Evolutionary conservation across 2,329 filamentous ascomycete genomes (phyloP), one percentile per base, ranked within the genome.

Genomic region (Aspergillus awamori): DNA sequence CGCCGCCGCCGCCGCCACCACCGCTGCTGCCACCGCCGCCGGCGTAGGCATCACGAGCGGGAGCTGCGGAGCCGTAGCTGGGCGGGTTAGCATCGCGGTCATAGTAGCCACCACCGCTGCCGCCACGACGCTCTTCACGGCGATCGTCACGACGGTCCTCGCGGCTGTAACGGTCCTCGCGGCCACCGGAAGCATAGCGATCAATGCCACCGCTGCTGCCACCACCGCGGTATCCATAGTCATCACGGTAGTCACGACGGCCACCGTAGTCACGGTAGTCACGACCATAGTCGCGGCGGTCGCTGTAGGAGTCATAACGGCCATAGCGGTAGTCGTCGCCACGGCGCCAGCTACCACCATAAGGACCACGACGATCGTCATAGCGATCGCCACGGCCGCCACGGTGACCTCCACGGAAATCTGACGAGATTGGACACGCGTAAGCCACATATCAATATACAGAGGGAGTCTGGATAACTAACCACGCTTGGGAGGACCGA

Each of bases 401-500:
- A 70, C 78, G 74, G 65, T 80, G 62, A 65, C 59, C 60, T 53
- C 80, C 67, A 83, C 82, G 77, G 59, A 63, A 73, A 63, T 71
- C 70, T 75, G 67, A 65, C 11, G 39, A 57, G 10, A 59, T 56
- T 54, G 22, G 26, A 36, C 48, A 45, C 41, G 22, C 33, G 48
- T 61, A 13, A 57, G 47, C 38, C 24, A 10, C 41, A 8, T 20
- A 11, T 38, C 39, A 13, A 10, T 36, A 51, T 17, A 54, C 39
- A 8, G 28, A 22, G 13, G 15, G 53, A 33, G 8, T 30, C 17
- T 13, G 8, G 56, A 22, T 39, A 49, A 82, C 90, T 83, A 82
- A 95, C 93, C 93, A 84, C 95, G 87, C 88, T 99, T 99, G 66
- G 95, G 95, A 64, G 95, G 95, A 56, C 95, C 95, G 75, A 97